phyloP scores from a whole-genome alignment of 805 yeast species.

The Candida wancherniae region DNA sequence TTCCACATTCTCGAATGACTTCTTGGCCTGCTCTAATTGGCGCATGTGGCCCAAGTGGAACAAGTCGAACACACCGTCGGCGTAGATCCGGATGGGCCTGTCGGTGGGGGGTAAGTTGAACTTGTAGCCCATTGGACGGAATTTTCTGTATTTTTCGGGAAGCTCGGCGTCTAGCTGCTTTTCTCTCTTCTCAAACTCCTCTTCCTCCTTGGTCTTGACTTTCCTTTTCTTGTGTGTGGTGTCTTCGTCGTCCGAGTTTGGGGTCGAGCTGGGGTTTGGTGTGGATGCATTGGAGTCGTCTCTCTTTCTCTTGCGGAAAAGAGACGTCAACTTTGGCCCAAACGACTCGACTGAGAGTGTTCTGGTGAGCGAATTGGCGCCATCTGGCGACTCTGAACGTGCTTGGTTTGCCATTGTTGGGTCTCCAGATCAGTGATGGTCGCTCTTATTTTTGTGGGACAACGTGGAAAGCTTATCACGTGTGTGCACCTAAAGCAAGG shows the following conservation, averaged over 20 bases:
- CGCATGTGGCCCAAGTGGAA: conserved; percentile 98
- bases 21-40: conserved; percentile 94
- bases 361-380: conserved; percentile 22
- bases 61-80: conserved; percentile 96
- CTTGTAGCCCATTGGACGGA: conserved; percentile 72
- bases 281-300: conserved; percentile 11
- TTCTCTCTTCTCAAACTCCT: conserved; percentile 45
- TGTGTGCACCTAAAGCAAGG: conserved; percentile 7
- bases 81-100: conserved; percentile 89
- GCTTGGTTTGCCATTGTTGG: conserved; percentile 6
- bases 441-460: conserved; percentile 10
- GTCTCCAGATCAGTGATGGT: neutral
- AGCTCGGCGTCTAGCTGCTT: conserved; percentile 55
- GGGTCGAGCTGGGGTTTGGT: conserved; percentile 8
- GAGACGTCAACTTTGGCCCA: conserved; percentile 33
- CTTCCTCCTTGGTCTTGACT: conserved; percentile 23
- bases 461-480: conserved; percentile 4
- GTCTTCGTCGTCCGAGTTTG: conserved; percentile 9
- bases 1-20: conserved; percentile 77
- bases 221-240: conserved; percentile 18
- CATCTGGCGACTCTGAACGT: conserved; percentile 8
- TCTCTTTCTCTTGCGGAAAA: conserved; percentile 19
- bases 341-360: conserved; percentile 38
- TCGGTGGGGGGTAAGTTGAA: conserved; percentile 81
- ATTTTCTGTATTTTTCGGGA: conserved; percentile 68